phyloP scores from a whole-genome alignment of 768 basidiomycete genomes.

The Cyclocybe aegerita region DNA sequence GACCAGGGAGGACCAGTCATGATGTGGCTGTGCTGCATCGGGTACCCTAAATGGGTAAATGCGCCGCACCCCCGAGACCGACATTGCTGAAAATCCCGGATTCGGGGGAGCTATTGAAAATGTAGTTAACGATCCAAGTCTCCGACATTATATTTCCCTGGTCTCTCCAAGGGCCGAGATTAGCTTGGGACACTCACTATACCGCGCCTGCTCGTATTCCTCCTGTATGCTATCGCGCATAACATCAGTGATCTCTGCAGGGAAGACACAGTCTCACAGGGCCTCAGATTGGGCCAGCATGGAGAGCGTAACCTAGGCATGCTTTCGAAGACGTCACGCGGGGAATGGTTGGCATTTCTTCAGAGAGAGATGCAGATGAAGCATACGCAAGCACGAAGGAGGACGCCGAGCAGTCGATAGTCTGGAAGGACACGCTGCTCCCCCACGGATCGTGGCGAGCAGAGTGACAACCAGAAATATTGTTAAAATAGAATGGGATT shows the following conservation, averaged over 20 bases:
- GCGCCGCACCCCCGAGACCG: too few species aligned
- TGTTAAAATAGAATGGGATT: neutral
- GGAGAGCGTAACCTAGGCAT: conserved; percentile 23
- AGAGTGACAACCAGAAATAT: conserved; percentile 4
- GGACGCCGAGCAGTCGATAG: conserved; percentile 21
- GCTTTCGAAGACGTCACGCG: conserved; percentile 19
- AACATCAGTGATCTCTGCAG: conserved; percentile 21
- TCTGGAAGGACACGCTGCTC: conserved; percentile 18
- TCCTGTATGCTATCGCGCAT: conserved; percentile 20
- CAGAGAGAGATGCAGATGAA: conserved; percentile 26
- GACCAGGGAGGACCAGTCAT: too few species aligned
- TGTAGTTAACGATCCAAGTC: too few species aligned
- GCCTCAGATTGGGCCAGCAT: conserved; percentile 21
- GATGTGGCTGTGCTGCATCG: too few species aligned
- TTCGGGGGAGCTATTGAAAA: too few species aligned
- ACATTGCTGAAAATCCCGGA: too few species aligned
- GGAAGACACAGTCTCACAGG: conserved; percentile 25
- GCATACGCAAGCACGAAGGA: conserved; percentile 30
- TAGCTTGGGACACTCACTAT: conserved; percentile 15
- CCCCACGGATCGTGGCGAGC: conserved; percentile 12
- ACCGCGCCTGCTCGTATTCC: conserved; percentile 17
- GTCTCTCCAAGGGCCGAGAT: too few species aligned
- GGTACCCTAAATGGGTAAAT: too few species aligned
- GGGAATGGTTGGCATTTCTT: conserved; percentile 18
- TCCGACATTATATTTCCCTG: too few species aligned